Percentiles rank a stretch among this genome's conserved stretches.
Conservation (phyloP, 179 eudicot species). For the Beta macrorhiza region DNA sequence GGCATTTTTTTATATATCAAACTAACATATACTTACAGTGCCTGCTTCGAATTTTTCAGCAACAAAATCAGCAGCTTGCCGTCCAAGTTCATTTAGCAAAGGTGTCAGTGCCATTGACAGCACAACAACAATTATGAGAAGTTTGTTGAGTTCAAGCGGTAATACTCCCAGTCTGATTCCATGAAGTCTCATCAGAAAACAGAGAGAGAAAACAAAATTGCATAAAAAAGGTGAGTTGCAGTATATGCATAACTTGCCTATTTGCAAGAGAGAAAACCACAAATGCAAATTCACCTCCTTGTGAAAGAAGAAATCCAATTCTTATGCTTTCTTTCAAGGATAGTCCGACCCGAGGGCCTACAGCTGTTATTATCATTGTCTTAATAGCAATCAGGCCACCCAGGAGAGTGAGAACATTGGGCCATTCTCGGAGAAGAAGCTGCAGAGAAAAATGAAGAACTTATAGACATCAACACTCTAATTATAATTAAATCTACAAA, state of each 20-base stretch:
- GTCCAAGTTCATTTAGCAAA: conserved; percentile 81
- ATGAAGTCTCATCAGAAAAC: conserved; percentile 21
- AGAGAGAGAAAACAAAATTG: conserved; percentile 8
- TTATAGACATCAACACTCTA: background rate
- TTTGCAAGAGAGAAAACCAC: conserved; percentile 96
- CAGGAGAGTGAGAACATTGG: conserved; percentile 81
- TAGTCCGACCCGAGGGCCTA: conserved; percentile 96
- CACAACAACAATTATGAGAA: conserved; percentile 95
- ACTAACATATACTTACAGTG: conserved; percentile 43
- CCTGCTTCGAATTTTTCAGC: conserved; percentile 61
- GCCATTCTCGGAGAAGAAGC: conserved; percentile 94
- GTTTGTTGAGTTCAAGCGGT: conserved; percentile 95
- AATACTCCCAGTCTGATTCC: conserved; percentile 85
- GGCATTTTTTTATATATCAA: background rate
- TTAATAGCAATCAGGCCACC: conserved; percentile 88
- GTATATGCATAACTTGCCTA: conserved; percentile 42
- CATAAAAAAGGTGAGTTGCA: conserved; percentile 13
- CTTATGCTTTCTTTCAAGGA: conserved; percentile 84
- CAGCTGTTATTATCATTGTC: conserved; percentile 79
- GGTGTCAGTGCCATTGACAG: conserved; percentile 98
- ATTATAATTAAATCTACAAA: background rate
- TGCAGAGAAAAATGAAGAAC: conserved; percentile 37
- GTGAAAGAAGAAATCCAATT: conserved; percentile 91
- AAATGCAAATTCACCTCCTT: conserved; percentile 95
- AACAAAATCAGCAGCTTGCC: conserved; percentile 78